Percentiles rank a stretch among this genome's conserved stretches.
These are phyloP conservation scores for Eimeria sp. DNA, from an alignment of 169 alveolate species.

Conservation along the genomic window DNA sequence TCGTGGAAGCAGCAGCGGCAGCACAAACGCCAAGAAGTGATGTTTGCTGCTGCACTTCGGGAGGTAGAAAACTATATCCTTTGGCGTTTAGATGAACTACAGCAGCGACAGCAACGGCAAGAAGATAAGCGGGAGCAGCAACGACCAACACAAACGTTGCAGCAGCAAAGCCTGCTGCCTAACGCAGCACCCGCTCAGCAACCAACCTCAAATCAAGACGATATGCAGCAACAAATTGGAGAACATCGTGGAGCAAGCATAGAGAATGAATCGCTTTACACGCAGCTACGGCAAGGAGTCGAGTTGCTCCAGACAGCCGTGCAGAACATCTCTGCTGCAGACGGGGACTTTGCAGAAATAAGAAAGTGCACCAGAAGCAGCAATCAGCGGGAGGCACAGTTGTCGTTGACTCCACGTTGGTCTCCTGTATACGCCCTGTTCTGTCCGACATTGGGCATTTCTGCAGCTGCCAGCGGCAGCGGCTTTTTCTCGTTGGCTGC, in stretches of 20 bases:
- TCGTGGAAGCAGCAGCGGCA: slow-evolving; percentile 70
- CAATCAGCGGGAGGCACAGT: neutral
- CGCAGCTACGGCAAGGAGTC: slow-evolving; percentile 16
- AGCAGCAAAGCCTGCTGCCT: neutral
- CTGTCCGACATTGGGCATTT: slow-evolving; percentile 27
- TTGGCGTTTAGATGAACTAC: slow-evolving; percentile 6
- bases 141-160: neutral
- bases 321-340: neutral
- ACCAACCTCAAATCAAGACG: neutral
- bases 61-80: slow-evolving; percentile 27
- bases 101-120: slow-evolving; percentile 2
- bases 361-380: neutral
- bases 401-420: neutral
- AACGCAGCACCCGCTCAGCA: neutral
- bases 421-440: slow-evolving; percentile 21
- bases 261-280: neutral
- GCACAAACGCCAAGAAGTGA: slow-evolving; percentile 52
- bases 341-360: neutral
- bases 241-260: neutral
- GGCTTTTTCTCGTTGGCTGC: neutral
- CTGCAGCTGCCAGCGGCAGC: slow-evolving; percentile 47
- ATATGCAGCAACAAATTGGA: neutral
- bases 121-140: neutral
- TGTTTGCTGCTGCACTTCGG: slow-evolving; percentile 44
- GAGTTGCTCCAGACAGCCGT: slow-evolving; percentile 25